phyloP scores from a whole-genome alignment of 2,329 filamentous ascomycete species.

The Fusarium setosum region DNA sequence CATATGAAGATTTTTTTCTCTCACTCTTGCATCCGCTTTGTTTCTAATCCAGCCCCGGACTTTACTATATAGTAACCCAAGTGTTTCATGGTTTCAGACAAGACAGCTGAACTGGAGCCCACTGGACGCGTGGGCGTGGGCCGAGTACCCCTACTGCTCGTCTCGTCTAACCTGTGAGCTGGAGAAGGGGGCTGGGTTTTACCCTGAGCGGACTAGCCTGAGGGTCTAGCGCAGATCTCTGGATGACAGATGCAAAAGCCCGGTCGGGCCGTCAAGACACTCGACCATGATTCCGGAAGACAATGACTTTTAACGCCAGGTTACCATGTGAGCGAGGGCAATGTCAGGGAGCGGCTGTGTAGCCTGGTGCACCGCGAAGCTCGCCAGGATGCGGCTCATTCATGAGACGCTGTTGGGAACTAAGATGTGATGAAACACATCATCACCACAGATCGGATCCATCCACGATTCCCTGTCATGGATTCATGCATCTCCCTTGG shows the following conservation, averaged over 20 bases:
- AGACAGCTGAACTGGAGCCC: conserved; percentile 4
- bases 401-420: neutral
- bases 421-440: conserved; percentile 13
- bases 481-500: conserved; percentile 26
- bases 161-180: neutral
- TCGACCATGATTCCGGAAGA: conserved; percentile 15
- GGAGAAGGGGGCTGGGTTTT: conserved; percentile 18
- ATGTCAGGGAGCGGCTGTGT: neutral
- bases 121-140: neutral
- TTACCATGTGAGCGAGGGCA: conserved; percentile 12
- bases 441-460: conserved; percentile 11
- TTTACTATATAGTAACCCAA: neutral
- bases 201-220: conserved; percentile 22
- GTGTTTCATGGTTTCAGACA: conserved; percentile 27
- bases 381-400: neutral
- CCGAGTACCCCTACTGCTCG: neutral
- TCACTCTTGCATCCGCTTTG: neutral
- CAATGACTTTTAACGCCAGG: too few relatives aligned
- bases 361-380: neutral
- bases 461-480: conserved; percentile 16
- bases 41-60: neutral
- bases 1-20: neutral
- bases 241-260: conserved; percentile 19
- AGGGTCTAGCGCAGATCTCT: conserved; percentile 25
- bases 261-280: conserved; percentile 7